These are phyloP conservation scores for Serendipita vermifera DNA, from an alignment of 768 basidiomycete species.

Conservation along the genomic window DNA sequence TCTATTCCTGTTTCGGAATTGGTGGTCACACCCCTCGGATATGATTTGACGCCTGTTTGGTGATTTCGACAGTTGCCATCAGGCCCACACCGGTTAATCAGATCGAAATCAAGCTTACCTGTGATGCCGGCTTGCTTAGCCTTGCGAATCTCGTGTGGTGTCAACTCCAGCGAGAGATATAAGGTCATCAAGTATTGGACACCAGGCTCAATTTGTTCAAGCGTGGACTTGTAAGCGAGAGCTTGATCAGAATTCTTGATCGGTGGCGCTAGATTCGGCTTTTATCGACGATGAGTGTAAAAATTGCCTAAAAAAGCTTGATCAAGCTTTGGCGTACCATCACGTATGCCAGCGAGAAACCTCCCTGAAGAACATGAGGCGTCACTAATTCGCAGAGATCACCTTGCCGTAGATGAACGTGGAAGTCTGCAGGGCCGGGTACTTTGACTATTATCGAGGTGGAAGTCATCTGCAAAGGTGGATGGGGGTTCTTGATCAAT, in stretches of 20 bases:
- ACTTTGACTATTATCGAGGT: slow-evolving; percentile 19
- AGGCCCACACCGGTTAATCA: not conserved
- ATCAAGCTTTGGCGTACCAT: slow-evolving; percentile 48
- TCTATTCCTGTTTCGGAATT: slow-evolving; percentile 95
- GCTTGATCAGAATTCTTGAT: slow-evolving; percentile 73
- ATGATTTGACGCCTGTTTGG: slow-evolving; percentile 74
- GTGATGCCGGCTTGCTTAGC: slow-evolving; percentile 74
- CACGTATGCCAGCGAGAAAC: slow-evolving; percentile 85
- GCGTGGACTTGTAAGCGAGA: slow-evolving; percentile 59
- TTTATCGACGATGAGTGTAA: not conserved
- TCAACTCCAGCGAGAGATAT: slow-evolving; percentile 84
- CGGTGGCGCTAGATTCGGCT: slow-evolving; percentile 91
- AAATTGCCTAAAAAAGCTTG: not conserved
- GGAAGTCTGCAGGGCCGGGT: slow-evolving; percentile 74
- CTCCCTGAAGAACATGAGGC: slow-evolving; percentile 81
- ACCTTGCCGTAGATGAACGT: slow-evolving; percentile 92
- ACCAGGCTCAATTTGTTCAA: slow-evolving; percentile 59
- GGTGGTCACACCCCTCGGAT: slow-evolving; percentile 94
- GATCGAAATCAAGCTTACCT: slow-evolving; percentile 24
- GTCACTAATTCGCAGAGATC: slow-evolving; percentile 68
- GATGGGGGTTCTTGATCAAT: not conserved
- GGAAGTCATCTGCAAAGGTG: not conserved
- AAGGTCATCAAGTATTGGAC: slow-evolving; percentile 92
- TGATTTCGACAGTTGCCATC: not conserved
- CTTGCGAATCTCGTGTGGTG: slow-evolving; percentile 79